phyloP scores from a whole-genome alignment of 164 flowering plant genomes.

The Protea cynaroides region DNA sequence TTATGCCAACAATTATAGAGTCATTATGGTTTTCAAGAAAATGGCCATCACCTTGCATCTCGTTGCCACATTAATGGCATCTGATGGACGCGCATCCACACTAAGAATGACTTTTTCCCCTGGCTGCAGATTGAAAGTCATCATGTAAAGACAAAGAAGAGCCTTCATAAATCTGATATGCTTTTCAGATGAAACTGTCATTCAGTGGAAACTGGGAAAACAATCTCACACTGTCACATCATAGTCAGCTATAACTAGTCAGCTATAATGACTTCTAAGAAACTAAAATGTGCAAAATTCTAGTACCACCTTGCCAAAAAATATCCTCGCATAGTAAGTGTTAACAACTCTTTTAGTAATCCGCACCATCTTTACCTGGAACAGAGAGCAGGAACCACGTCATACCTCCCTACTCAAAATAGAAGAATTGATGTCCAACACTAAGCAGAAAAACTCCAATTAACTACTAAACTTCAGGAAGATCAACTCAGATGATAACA shows the following conservation, averaged over 20 bases:
- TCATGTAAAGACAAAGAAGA: constrained; percentile 3
- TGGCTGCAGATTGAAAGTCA: constrained; percentile 39
- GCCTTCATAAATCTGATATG: not conserved
- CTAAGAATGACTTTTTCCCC: constrained; percentile 45
- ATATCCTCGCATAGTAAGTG: constrained; percentile 61
- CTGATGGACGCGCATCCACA: constrained; percentile 86
- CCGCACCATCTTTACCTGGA: constrained; percentile 66
- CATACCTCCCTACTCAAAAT: not conserved
- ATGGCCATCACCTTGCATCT: constrained; percentile 54
- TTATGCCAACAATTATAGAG: not conserved
- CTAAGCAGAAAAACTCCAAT: not conserved
- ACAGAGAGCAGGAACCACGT: not conserved
- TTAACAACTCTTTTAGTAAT: constrained; percentile 64
- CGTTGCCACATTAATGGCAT: constrained; percentile 78
- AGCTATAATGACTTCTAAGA: not conserved
- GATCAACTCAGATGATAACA: not conserved
- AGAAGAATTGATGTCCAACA: not conserved
- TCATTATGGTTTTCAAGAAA: not conserved
- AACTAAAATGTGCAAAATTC: not conserved
- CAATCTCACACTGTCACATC: not conserved
- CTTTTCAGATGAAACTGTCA: not conserved
- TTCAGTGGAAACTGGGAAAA: not conserved
- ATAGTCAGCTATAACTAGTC: not conserved
- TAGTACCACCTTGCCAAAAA: constrained; percentile 51
- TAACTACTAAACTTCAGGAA: not conserved